Evolutionary conservation across 495 filamentous ascomycete species (phyloP), one percentile per base, ranked within the genome.

Genomic region (Lindgomyces ingoldianus): DNA sequence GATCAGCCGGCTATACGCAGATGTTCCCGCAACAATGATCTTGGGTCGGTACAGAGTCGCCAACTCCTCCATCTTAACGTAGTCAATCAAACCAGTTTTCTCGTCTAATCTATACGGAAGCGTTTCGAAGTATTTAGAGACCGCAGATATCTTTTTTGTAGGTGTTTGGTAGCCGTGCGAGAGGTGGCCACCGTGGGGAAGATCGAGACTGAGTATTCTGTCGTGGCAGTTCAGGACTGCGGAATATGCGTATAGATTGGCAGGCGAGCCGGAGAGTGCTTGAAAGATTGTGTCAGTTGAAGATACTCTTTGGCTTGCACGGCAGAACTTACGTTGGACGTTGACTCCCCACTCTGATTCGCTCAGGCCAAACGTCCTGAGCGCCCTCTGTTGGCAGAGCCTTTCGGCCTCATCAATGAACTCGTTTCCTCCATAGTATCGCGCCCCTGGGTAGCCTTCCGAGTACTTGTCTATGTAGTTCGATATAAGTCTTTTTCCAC

Each of bases 101-200:
- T 93, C 90, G 67, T 98, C 87, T 25, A 98, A 83, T 26, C 91
- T 85, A 79, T 98, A 98, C 1, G 94, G 94, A 12, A 98, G 75
- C 3, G 95, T 98, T 81, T 98, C 94, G 72, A 98, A 98, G 79
- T 98, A 98, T 76, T 97, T 97, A 45, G 94, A 98, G 58, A 98
- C 89, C 69, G 90, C 89, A 16, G 94, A 98, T 70, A 98, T 97
- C 82, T 98, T 98, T 82, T 97, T 98, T 45, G 90, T 92, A 1
- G 95, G 93, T 12, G 89, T 97, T 76, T 98, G 94, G 78, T 98
- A 98, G 53, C 94, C 94, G 75, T 98, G 94, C 16, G 94, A 98
- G 41, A 98, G 83, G 77, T 98, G 94, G 57, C 94, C 94, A 50
- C 94, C 94, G 70, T 98, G 94, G 46, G 94, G 94, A 16, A 98